phyloP scores from a whole-genome alignment of 805 yeast species.

The Saccharomycopsis fermentans region DNA sequence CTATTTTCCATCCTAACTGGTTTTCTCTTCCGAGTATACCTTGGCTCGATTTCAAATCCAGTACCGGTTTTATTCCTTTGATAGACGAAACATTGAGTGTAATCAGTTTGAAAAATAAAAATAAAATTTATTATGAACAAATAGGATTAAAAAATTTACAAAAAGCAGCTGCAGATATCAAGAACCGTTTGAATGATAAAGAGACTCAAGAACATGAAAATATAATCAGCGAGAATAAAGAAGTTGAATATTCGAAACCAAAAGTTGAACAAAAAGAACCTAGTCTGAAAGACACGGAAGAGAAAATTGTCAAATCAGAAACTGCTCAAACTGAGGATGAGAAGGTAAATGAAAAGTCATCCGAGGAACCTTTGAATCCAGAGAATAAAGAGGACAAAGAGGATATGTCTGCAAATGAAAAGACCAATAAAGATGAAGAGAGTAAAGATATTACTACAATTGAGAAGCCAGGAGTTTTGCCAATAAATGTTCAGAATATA shows the following conservation, averaged over 20 bases:
- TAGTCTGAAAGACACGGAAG: neutral
- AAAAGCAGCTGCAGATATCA: slow-evolving; percentile 4
- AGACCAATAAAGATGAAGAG: slow-evolving; percentile 8
- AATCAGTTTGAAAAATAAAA: slow-evolving; percentile 40
- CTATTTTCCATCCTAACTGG: slow-evolving; percentile 54
- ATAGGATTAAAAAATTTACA: slow-evolving; percentile 35
- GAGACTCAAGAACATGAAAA: slow-evolving; percentile 6
- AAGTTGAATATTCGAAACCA: slow-evolving; percentile 9
- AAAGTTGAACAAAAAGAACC: neutral
- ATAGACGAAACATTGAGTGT: slow-evolving; percentile 50
- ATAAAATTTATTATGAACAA: slow-evolving; percentile 44
- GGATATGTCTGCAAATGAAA: neutral
- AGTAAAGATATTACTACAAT: slow-evolving; percentile 9
- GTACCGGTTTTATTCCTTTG: slow-evolving; percentile 54
- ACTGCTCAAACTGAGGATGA: slow-evolving; percentile 2
- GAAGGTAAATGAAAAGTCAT: neutral
- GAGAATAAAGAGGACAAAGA: no score
- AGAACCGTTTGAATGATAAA: slow-evolving; percentile 7
- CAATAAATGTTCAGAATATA: slow-evolving; percentile 31
- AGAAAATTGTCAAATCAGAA: slow-evolving; percentile 6
- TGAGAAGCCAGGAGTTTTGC: slow-evolving; percentile 12
- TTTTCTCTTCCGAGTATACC: slow-evolving; percentile 51
- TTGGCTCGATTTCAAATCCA: slow-evolving; percentile 47
- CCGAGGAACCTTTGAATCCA: slow-evolving; percentile 10
- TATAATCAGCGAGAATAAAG: slow-evolving; percentile 18